Evolutionary conservation across 176 grass and related monocot species (phyloP).

Genomic region (Phragmites australis): DNA sequence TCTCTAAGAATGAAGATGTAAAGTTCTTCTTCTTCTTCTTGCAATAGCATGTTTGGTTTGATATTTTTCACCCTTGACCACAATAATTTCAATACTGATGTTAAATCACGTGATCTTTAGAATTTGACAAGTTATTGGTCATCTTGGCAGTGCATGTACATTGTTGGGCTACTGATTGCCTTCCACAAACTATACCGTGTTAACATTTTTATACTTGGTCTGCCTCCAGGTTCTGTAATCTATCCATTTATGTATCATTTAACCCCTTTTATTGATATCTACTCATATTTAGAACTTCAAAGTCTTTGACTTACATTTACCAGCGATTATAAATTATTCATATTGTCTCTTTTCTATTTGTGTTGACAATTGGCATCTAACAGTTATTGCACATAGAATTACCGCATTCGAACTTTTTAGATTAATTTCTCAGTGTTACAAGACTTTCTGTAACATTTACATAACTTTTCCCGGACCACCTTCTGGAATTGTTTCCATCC

Average conservation of each 20-base stretch:
- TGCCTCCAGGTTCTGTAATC: slow-evolving; percentile 15
- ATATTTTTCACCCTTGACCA: neutral
- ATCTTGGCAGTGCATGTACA: neutral
- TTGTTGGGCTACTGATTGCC: neutral
- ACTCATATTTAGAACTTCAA: slow-evolving; percentile 35
- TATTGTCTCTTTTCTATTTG: neutral
- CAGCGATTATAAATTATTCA: neutral
- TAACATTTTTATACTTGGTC: slow-evolving; percentile 4
- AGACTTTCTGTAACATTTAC: too few relatives aligned
- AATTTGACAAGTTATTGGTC: neutral
- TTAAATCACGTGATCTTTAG: neutral
- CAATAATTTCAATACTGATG: neutral
- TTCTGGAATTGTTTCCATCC: slow-evolving; percentile 15
- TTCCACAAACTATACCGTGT: slow-evolving; percentile 19
- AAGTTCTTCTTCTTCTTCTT: neutral
- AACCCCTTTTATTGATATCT: neutral
- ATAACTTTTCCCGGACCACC: slow-evolving; percentile 4
- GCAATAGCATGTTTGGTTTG: neutral
- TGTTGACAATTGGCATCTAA: neutral
- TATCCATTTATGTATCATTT: neutral
- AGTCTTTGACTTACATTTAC: slow-evolving; percentile 12
- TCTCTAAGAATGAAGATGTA: slow-evolving; percentile 8
- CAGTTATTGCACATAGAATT: neutral
- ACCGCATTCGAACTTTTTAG: neutral
- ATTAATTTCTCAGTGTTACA: neutral